These are phyloP conservation scores for Cyclotella kingstonii DNA, from an alignment of 108 stramenopile genomes.

Conservation along the genomic window DNA sequence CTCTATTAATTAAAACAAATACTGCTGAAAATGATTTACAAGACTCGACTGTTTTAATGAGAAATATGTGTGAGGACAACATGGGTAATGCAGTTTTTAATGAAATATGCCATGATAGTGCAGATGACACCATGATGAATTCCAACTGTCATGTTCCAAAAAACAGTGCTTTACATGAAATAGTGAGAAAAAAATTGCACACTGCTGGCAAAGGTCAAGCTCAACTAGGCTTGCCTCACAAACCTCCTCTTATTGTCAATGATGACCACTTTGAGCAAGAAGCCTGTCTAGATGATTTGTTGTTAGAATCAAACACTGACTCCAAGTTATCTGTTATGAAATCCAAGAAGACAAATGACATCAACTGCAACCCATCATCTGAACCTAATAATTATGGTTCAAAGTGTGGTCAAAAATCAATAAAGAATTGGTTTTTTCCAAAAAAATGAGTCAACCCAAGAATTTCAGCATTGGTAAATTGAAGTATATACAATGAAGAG, in stretches of 20 bases:
- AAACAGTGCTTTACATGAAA: background rate
- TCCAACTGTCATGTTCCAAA: constrained; percentile 5
- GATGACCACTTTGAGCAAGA: background rate
- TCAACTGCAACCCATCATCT: constrained; percentile 1
- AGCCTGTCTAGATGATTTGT: too few relatives aligned
- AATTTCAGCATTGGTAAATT: too few relatives aligned
- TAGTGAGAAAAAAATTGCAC: constrained; percentile 1
- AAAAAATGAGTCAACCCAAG: too few relatives aligned
- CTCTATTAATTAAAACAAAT: constrained; percentile 18
- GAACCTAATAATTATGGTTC: constrained; percentile 7
- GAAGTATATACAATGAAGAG: too few relatives aligned
- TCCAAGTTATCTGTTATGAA: background rate
- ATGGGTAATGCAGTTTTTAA: too few relatives aligned
- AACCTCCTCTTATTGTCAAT: constrained; percentile 20
- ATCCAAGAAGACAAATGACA: background rate
- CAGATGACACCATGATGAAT: constrained; percentile 9
- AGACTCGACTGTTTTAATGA: too few relatives aligned
- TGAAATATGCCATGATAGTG: constrained; percentile 44
- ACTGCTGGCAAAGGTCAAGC: constrained; percentile 10
- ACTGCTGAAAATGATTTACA: constrained; percentile 43
- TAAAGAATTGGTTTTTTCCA: constrained; percentile 38
- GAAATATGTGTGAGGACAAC: too few relatives aligned
- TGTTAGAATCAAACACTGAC: background rate
- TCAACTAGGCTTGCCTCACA: constrained; percentile 30
- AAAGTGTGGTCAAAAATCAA: constrained; percentile 31